Evolutionary conservation across 2,329 filamentous ascomycete genomes (phyloP).

Genomic region (Aspergillus sp.): DNA sequence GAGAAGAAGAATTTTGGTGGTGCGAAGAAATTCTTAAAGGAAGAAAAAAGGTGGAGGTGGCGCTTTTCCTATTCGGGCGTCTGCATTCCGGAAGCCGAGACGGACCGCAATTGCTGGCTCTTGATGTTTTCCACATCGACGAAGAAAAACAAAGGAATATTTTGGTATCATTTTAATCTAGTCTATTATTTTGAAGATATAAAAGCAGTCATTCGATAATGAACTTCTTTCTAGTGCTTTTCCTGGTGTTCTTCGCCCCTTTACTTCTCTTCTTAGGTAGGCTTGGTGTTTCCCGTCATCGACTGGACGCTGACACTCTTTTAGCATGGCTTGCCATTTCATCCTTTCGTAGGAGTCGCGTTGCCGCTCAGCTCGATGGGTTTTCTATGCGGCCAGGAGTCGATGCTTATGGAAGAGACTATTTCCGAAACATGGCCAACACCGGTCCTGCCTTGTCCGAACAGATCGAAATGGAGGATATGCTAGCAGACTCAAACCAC

Average conservation of each 20-base stretch:
- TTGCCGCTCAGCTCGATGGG: slow-evolving; percentile 46
- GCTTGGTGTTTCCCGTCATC: slow-evolving; percentile 4
- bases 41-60: slow-evolving; percentile 10
- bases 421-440: slow-evolving; percentile 53
- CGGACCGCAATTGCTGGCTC: neutral
- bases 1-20: slow-evolving; percentile 6
- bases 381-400: slow-evolving; percentile 39
- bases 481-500: slow-evolving; percentile 45
- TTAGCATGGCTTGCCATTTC: slow-evolving; percentile 50
- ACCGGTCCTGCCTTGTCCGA: slow-evolving; percentile 53
- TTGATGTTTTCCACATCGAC: no score
- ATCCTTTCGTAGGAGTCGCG: slow-evolving; percentile 50
- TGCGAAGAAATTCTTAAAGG: slow-evolving; percentile 10
- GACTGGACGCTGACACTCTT: slow-evolving; percentile 15
- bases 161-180: slow-evolving; percentile 6
- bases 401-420: slow-evolving; percentile 51
- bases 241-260: slow-evolving; percentile 34
- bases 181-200: neutral
- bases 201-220: slow-evolving; percentile 9
- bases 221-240: slow-evolving; percentile 30
- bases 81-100: slow-evolving; percentile 1
- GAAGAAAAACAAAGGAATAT: neutral
- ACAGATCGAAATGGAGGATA: slow-evolving; percentile 60
- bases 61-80: slow-evolving; percentile 9
- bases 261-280: slow-evolving; percentile 31